Evolutionary conservation across 305 asterid genomes (phyloP), one percentile per base, ranked within the genome.

Genomic region (Rubia tinctorum): DNA sequence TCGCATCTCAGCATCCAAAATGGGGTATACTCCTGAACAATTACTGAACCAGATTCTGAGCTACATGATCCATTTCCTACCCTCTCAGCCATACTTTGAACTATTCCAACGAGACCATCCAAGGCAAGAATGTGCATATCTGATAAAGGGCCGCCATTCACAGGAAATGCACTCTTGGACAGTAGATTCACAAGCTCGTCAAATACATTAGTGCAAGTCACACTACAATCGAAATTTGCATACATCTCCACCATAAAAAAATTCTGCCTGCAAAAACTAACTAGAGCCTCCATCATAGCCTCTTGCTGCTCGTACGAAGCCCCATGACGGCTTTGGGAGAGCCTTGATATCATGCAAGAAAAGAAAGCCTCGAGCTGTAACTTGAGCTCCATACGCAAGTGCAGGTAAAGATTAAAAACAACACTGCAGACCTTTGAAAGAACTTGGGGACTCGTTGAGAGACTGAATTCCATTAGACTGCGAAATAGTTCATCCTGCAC

Each of bases 41-140:
- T 79, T 42, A 89, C 88, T 25, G 87, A 86, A 77, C 77, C 75
- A 77, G 66, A 79, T 73, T 92, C 99, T 74, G 93, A 84, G 76
- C 81, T 84, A 84, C 82, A 85, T 51, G 88, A 86, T 49, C 92
- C 95, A 75, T 95, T 89, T 79, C 91, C 87, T 76, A 95, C 86
- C 82, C 98, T 88, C 94, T 90, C 99, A 75, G 98, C 98, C 97
- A 95, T 95, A 78, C 98, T 97, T 86, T 90, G 99, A 81, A 90
- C 91, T 66, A 90, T 96, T 74, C 98, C 93, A 77, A 95, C 91
- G 78, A 95, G 88, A 73, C 98, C 99, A 84, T 95, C 99, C 81
- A 95, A 86, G 44, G 99, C 97, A 79, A 95, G 98, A 82, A 90
- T 90, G 79, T 95, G 98, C 99, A 92, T 89, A 55, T 90, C 77